Base-by-base conservation (phyloP, 2,329 filamentous ascomycete species). In the Furcasterigmium furcatum region DNA sequence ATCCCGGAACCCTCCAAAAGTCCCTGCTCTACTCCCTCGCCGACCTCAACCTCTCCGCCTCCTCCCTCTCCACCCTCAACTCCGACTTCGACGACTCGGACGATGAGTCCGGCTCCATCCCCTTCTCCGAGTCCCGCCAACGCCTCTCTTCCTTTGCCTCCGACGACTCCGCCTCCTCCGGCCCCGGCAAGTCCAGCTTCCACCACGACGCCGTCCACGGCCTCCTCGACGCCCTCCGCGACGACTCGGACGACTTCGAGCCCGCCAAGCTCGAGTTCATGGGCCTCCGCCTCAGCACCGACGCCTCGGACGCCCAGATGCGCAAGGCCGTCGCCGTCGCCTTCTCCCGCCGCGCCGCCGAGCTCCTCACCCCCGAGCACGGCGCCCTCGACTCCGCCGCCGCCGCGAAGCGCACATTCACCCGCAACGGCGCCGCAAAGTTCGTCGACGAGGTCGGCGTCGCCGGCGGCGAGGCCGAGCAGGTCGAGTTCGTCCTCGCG, bases 221-320 rank as follows among this genome's bases (percentile, higher is more conserved):
- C 49, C 79, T 97, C n/a, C 78, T 91, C 50, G 91, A 96, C 58
- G 88, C 90, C 20, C 76, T 97, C 35, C 85, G 87, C 43, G 86
- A 84, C 19, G 82, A 84, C 12, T 79, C 81, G 13, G 80, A 83
- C 10, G 88, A 95, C 61, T 94, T 95, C 52, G 91, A 96, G 58
- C 76, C 75, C 3, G 80, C 82, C 41, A 90, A 92, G 62, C 80
- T 97, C 27, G 94, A 99, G 63, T 87, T 99, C 51, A 95, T 91
- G 73, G 88, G 90, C 39, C 76, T 97, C n/a, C 86, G 92, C 10
- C 88, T 99, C 64, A 87, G 85, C 45, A 89, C 88, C 58, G 90
- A 97, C 58, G 94, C 94, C 3, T 91, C 90, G 1, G 92, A 96
- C 59, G 79, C 85, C 53, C 87, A 94, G 64, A 88, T 97, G 58